Base-by-base conservation (phyloP, 768 basidiomycete species). In the Suillus decipiens region DNA sequence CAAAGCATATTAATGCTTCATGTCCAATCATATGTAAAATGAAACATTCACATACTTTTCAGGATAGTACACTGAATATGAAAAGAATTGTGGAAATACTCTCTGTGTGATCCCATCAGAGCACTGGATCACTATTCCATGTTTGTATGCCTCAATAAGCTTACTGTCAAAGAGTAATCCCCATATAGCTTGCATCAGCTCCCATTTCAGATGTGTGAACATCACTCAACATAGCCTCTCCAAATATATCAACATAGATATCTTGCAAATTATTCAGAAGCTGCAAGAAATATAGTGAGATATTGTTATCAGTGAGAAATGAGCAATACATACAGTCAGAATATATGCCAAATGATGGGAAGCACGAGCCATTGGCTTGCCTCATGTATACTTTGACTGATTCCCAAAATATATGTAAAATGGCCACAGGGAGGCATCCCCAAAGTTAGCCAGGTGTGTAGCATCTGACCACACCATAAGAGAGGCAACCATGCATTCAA, bases 311-410 rank as follows among this genome's bases (percentile, higher is more conserved):
- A 45, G n/a, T 45, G 0, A 59, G 55, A 1, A 39, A 14, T 12
- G 74, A n/a, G n/a, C 72, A 41, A 73, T 67, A 51, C 64, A 63
- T 3, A 81, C 47, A 9, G 71, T 72, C 0, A 53, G 39, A 0
- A 82, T 69, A 15, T 68, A 60, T 45, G 78, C 77, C 77, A 70
- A 79, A 79, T 3, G 73, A 60, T 14, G 76, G 60, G 1, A 77
- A 60, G 37, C 65, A 73, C 2, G 67, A 57, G 5, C 63, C 67
- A 36, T 36, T 7, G 41, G 41, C 41, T 42, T 42, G 41, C 41
- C 41, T 42, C 17, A 5, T 8, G 17, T 42, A 19, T 42, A 48
- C 47, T 48, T 48, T 22, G 47, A 48, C 47, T 48, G 47, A 24
- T 65, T 81, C 78, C 9, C 79, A 79, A 56, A 47, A 48, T 6